A percentile compares a stretch with the other conserved stretches of the same genome.
phyloP scores from a whole-genome alignment of 129 eudicot genomes.

The Saposhnikovia divaricata region DNA sequence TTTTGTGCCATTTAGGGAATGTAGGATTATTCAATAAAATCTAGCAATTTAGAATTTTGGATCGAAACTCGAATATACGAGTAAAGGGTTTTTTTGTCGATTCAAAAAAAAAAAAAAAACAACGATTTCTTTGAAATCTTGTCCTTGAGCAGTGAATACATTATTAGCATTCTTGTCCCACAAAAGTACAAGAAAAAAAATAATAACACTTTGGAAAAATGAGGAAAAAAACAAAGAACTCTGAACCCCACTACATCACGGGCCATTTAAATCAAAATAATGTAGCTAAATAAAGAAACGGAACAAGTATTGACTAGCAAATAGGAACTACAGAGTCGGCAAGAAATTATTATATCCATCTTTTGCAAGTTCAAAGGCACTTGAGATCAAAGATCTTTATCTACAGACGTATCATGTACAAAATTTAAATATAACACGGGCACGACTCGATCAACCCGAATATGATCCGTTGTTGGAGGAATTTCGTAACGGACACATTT shows the following conservation, averaged over 20 bases:
- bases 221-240: conserved; percentile 1
- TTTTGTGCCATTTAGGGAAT: not conserved
- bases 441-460: not conserved
- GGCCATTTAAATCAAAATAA: not conserved
- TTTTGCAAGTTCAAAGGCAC: not conserved
- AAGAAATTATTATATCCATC: not conserved
- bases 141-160: not conserved
- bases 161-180: not conserved
- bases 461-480: no score
- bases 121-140: not conserved
- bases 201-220: not conserved
- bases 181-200: not conserved
- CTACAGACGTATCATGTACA: not conserved
- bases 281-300: not conserved
- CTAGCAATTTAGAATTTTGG: not conserved
- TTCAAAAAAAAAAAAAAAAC: not conserved
- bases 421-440: not conserved
- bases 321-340: not conserved
- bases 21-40: not conserved
- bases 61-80: not conserved
- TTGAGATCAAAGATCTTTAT: not conserved
- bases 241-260: conserved; percentile 8
- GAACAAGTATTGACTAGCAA: not conserved
- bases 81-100: not conserved
- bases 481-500: no score